These are phyloP conservation scores for Spathaspora arborariae DNA, from an alignment of 805 yeast genomes.

Conservation along the genomic window DNA sequence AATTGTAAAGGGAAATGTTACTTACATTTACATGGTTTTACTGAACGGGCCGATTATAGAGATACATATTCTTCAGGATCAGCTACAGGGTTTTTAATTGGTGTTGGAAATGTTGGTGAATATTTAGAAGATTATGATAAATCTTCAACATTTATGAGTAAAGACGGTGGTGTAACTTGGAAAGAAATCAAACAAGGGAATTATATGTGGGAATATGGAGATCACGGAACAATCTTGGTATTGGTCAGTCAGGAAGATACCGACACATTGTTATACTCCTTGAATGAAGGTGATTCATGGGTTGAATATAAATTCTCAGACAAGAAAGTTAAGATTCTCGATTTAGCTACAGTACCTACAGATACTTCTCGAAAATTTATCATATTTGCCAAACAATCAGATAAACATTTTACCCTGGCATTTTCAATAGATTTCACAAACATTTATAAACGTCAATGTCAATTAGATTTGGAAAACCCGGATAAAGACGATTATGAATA, in stretches of 20 bases:
- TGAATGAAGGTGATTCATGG: constrained; percentile 84
- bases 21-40: constrained; percentile 82
- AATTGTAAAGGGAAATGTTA: constrained; percentile 65
- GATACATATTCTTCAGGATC: constrained; percentile 86
- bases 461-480: constrained; percentile 40
- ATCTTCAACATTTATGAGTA: constrained; percentile 64
- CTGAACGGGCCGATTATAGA: constrained; percentile 78
- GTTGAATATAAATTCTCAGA: constrained; percentile 57
- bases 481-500: constrained; percentile 38
- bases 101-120: constrained; percentile 90
- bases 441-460: constrained; percentile 36
- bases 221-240: constrained; percentile 83
- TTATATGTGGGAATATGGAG: constrained; percentile 94
- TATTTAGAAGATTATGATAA: constrained; percentile 38
- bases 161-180: constrained; percentile 94
- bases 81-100: constrained; percentile 85
- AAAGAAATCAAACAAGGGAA: constrained; percentile 68
- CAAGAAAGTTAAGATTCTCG: constrained; percentile 52
- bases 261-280: constrained; percentile 56
- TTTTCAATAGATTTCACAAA: constrained; percentile 36
- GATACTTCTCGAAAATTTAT: constrained; percentile 83
- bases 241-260: constrained; percentile 61
- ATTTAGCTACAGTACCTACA: constrained; percentile 85
- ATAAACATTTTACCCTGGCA: constrained; percentile 44
- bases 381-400: constrained; percentile 50